phyloP scores from a whole-genome alignment of 305 asterid species.

The Fraxinus nigra region DNA sequence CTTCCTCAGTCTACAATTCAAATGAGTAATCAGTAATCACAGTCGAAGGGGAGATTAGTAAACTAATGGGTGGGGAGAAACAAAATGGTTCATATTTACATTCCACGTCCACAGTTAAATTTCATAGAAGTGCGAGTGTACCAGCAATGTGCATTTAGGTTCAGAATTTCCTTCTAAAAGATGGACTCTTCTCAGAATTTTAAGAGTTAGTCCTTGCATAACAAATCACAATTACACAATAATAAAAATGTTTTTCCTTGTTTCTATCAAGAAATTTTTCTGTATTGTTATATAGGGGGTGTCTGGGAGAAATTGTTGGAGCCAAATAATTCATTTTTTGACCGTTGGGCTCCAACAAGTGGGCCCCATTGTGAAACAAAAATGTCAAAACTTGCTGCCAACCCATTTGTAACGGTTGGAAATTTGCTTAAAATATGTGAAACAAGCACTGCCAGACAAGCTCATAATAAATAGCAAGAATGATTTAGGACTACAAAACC shows the following conservation, averaged over 20 bases:
- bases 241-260: background rate
- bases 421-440: no score
- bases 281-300: background rate
- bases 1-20: constrained; percentile 47
- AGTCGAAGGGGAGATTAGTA: background rate
- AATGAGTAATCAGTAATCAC: constrained; percentile 14
- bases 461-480: background rate
- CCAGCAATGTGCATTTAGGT: background rate
- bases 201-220: background rate
- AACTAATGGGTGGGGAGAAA: background rate
- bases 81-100: constrained; percentile 3
- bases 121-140: constrained; percentile 1
- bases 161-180: background rate
- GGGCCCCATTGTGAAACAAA: no score
- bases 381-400: no score
- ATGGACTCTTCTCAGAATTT: background rate
- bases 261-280: background rate
- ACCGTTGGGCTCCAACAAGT: no score
- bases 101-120: background rate
- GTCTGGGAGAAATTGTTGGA: no score
- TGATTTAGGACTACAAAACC: background rate
- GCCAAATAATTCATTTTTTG: no score
- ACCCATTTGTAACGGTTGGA: no score
- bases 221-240: background rate
- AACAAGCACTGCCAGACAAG: no score